These are phyloP conservation scores for Podospora appendiculata DNA, from an alignment of 495 filamentous ascomycete genomes.

Conservation along the genomic window DNA sequence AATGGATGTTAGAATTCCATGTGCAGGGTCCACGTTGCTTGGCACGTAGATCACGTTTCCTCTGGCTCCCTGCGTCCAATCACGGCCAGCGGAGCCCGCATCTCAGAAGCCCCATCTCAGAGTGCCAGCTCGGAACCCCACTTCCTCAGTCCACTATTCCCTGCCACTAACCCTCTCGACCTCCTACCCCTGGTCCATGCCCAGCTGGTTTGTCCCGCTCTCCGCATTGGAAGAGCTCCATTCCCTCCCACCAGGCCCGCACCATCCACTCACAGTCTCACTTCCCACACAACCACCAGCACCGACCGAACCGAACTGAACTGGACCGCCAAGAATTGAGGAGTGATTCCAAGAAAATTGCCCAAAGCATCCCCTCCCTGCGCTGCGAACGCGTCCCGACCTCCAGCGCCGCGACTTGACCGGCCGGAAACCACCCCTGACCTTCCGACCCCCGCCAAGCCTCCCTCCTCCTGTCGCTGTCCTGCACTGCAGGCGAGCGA, in stretches of 20 bases:
- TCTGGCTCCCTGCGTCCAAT: background rate
- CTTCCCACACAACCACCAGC: background rate
- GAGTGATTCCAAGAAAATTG: too few relatives aligned
- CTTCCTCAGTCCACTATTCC: background rate
- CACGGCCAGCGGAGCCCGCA: background rate
- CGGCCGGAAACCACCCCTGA: too few relatives aligned
- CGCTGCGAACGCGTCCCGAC: too few relatives aligned
- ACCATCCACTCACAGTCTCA: background rate
- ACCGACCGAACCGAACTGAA: too few relatives aligned
- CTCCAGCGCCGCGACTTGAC: too few relatives aligned
- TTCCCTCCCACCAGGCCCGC: background rate
- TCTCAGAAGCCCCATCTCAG: background rate
- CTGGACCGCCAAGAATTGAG: too few relatives aligned
- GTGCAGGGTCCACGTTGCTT: conserved; percentile 8
- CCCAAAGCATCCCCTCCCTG: too few relatives aligned
- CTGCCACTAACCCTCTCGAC: background rate
- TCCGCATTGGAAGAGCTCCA: background rate
- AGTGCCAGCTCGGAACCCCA: background rate
- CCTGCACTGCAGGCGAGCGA: too few relatives aligned
- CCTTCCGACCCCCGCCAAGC: too few relatives aligned
- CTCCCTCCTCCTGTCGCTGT: too few relatives aligned
- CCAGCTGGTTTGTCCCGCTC: background rate
- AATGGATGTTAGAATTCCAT: background rate
- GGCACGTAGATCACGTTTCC: conserved; percentile 4
- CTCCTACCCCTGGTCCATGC: too few relatives aligned